Conservation (phyloP, 805 yeast genomes). For the Yamadazyma scolyti region DNA sequence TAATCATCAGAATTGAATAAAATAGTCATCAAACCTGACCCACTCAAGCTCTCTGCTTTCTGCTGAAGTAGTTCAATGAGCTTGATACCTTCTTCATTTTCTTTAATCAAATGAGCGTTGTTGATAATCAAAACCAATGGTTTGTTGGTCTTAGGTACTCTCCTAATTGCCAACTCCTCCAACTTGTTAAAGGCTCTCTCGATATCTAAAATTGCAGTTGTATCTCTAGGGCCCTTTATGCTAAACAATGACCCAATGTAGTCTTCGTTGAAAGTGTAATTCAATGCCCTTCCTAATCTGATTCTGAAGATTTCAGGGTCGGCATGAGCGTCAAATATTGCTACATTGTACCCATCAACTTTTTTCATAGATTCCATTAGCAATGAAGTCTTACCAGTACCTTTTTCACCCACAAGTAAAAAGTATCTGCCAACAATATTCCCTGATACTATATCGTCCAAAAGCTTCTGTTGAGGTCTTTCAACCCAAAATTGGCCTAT, state of each 20-base stretch:
- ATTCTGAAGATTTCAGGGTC: slow-evolving; percentile 81
- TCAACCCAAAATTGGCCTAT: slow-evolving; percentile 53
- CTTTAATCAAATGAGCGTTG: slow-evolving; percentile 69
- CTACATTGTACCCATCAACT: slow-evolving; percentile 59
- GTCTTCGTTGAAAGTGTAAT: slow-evolving; percentile 73
- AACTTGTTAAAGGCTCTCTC: slow-evolving; percentile 77
- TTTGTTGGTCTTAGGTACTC: slow-evolving; percentile 38
- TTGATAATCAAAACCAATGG: slow-evolving; percentile 73
- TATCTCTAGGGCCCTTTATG: slow-evolving; percentile 80
- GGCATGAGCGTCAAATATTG: slow-evolving; percentile 76
- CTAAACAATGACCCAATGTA: slow-evolving; percentile 79
- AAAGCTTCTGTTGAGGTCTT: slow-evolving; percentile 60
- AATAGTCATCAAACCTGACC: slow-evolving; percentile 67
- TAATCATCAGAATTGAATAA: slow-evolving; percentile 80
- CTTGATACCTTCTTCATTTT: slow-evolving; percentile 69
- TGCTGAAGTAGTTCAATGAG: slow-evolving; percentile 75
- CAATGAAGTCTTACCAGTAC: slow-evolving; percentile 81
- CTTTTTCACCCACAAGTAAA: slow-evolving; percentile 76
- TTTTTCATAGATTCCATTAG: slow-evolving; percentile 67
- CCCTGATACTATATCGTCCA: slow-evolving; percentile 67
- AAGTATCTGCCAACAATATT: slow-evolving; percentile 64
- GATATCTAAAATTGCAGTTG: slow-evolving; percentile 76
- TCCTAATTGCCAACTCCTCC: slow-evolving; percentile 63
- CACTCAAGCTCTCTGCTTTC: slow-evolving; percentile 75
- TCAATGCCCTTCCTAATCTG: slow-evolving; percentile 70